Conservation (phyloP, 1,139 yeast species). For the Candida tetrigidarum region DNA sequence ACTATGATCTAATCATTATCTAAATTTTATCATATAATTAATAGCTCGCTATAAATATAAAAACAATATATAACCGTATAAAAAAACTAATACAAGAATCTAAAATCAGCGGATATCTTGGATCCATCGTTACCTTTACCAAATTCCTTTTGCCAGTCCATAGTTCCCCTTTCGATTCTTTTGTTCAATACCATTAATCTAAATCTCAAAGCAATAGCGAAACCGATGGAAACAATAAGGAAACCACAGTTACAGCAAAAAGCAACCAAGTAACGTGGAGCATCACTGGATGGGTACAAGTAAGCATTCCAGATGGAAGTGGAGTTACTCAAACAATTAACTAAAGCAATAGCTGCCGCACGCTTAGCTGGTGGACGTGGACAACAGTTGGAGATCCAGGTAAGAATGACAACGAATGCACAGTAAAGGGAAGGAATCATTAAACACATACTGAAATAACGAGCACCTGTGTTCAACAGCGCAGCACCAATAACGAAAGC, state of each 20-base stretch:
- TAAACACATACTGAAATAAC: slow-evolving; percentile 64
- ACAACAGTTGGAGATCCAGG: slow-evolving; percentile 59
- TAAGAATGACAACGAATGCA: slow-evolving; percentile 55
- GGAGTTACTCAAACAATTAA: slow-evolving; percentile 56
- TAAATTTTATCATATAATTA: too few relatives aligned
- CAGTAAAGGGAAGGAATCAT: slow-evolving; percentile 63
- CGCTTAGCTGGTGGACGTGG: slow-evolving; percentile 59
- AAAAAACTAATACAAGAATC: slow-evolving; percentile 41
- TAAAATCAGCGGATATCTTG: slow-evolving; percentile 46
- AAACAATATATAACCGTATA: too few relatives aligned
- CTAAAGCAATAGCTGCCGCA: slow-evolving; percentile 55
- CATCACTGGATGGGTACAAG: slow-evolving; percentile 44
- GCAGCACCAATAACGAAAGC: slow-evolving; percentile 60
- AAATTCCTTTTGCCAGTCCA: slow-evolving; percentile 55
- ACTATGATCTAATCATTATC: too few relatives aligned
- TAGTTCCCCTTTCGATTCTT: slow-evolving; percentile 47
- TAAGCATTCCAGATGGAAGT: slow-evolving; percentile 59
- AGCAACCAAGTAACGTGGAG: slow-evolving; percentile 51
- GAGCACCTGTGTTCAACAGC: slow-evolving; percentile 58
- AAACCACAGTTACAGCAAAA: slow-evolving; percentile 55
- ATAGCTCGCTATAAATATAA: background rate
- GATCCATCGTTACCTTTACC: slow-evolving; percentile 53
- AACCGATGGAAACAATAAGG: slow-evolving; percentile 40
- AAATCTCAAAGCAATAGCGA: slow-evolving; percentile 44
- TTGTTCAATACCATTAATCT: slow-evolving; percentile 44